These are phyloP conservation scores for Oryza australiensis DNA, from an alignment of 176 grass and related monocot species.

Conservation along the genomic window DNA sequence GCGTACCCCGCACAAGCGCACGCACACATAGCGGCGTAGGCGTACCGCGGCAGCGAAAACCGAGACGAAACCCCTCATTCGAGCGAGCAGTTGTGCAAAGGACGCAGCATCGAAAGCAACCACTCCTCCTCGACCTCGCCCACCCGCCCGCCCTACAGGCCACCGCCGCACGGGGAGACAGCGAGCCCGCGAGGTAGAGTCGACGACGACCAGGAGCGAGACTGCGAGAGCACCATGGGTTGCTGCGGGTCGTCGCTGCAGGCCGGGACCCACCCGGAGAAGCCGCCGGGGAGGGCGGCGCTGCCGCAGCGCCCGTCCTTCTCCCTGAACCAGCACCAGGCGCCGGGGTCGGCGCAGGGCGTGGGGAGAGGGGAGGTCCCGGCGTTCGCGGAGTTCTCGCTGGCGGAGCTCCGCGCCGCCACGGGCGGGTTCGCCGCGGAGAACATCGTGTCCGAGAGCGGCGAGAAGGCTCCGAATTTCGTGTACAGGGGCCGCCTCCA, in stretches of 20 bases:
- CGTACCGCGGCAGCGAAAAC: constrained; percentile 27
- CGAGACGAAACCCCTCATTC: neutral
- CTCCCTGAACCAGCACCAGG: constrained; percentile 23
- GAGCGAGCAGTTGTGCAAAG: neutral
- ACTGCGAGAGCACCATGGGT: constrained; percentile 47
- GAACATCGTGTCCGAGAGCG: constrained; percentile 96
- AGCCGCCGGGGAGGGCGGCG: constrained; percentile 37
- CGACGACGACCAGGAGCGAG: too few relatives aligned
- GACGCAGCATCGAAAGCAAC: neutral
- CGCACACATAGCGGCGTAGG: neutral
- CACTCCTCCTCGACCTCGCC: neutral
- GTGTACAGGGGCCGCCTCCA: constrained; percentile 85
- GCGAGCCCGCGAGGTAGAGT: too few relatives aligned
- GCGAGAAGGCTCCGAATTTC: constrained; percentile 89
- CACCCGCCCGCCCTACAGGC: too few relatives aligned
- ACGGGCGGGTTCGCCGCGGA: constrained; percentile 61
- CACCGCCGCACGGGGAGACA: too few relatives aligned
- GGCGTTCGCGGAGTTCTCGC: constrained; percentile 65
- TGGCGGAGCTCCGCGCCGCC: constrained; percentile 69
- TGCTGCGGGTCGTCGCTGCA: constrained; percentile 72
- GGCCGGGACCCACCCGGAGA: constrained; percentile 55
- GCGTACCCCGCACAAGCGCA: too few relatives aligned
- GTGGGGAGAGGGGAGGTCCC: constrained; percentile 35
- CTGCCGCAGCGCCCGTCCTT: constrained; percentile 37
- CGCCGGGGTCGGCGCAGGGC: neutral